Evolutionary conservation across 2,329 filamentous ascomycete genomes (phyloP), one percentile per base, ranked within the genome.

Genomic region (Talaromyces sp.): DNA sequence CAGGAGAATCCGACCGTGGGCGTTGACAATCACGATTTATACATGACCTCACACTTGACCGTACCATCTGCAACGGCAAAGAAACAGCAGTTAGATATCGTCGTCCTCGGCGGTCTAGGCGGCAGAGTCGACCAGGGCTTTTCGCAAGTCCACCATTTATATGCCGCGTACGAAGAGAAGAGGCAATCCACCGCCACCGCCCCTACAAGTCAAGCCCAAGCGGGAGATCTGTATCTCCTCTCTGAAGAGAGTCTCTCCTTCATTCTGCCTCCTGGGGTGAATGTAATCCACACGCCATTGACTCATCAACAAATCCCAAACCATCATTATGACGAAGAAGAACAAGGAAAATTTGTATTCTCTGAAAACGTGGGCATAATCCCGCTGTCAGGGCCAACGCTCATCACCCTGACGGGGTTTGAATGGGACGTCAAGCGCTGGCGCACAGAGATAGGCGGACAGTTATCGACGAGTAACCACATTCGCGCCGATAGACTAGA

Each of bases 51-150:
- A 16, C 16, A 61, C n/a, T 5, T 27, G 11, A n/a, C 19, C 54
- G 60, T 67, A 14, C 37, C 57, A 27, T 19, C 47, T 24, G 5
- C 54, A 33, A 41, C 61, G 62, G 45, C 50, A 14, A 37, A 63
- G 64, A 58, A 68, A 33, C 43, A 65, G 60, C 37, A 47, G n/a
- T 74, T 84, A 59, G 85, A 94, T 72, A 87, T 97, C n/a, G 82
- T 97, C 13, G 88, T 91, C 43, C 80, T 97, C 7, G 93, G 94
- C 47, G 92, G 93, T 1, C 84, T 98, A 0, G 92, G 92, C 50
- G 95, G 95, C 7, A 88, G 95, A 35, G 90, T 98, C 16, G 95
- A 99, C 77, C 95, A 99, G 75, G 94, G 90, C 1, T 84, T 99
- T 57, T 93, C 92, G 65, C 88, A 96, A 71, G 84, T 99, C 61